Base-by-base conservation (phyloP, 345 rosid species). In the Microcos paniculata region DNA sequence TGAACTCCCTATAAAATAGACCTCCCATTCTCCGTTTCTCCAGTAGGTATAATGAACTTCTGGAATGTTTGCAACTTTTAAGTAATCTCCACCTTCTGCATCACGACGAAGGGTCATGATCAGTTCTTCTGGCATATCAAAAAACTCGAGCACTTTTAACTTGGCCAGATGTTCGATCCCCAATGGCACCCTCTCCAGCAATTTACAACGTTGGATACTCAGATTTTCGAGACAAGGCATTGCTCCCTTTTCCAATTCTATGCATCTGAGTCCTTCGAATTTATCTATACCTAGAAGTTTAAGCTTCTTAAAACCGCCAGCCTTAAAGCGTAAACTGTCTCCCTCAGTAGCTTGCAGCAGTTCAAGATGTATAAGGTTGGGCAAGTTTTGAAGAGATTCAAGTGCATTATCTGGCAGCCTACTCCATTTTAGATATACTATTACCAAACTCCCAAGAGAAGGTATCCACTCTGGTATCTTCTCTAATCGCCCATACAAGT, bases 11-110 rank as follows among this genome's bases (percentile, higher is more conserved):
- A 77, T 53, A 3, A 80, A 58, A 53, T 80, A 77, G 18, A 80
- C 80, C 4, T 85, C 81, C 85, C 84, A 76, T 10, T 78, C 84
- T 4, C 77, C 79, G 0, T 82, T 82, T 52, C 78, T 78, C 80
- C 79, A 80, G 76, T 78, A 72, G 3, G 80, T 80, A 19, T 57
- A 73, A 61, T 66, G 72, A 35, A 79, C 82, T 76, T 82, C 76
- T 16, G 85, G 82, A 55, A 82, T 62, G 55, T 61, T 79, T n/a
- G 76, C 80, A 11, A 77, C 78, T 52, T 73, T 77, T 45, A 13
- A 33, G 59, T 35, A 82, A 8, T 78, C 82, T 51, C 79, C 77
- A 53, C 70, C 62, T 53, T 71, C 63, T 28, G 4, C 76, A n/a
- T 73, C 74, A 12, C 74, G 65, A 28, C 67, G 31, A 31, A 68